Evolutionary conservation across 2,329 filamentous ascomycete genomes (phyloP).

Genomic region (Diaporthe caulivora): DNA sequence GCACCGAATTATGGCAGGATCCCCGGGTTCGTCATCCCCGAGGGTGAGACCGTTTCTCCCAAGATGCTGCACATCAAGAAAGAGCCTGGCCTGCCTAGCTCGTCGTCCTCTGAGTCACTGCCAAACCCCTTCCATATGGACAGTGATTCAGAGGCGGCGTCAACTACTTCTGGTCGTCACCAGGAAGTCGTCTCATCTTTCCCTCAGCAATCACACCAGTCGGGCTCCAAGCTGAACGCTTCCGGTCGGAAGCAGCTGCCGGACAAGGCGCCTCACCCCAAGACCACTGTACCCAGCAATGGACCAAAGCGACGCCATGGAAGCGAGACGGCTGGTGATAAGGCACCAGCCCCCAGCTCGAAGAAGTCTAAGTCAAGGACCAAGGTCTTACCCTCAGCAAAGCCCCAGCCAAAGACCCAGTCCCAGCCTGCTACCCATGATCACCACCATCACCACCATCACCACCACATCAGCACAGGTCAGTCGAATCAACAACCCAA

Average conservation of each 20-base stretch:
- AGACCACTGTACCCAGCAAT: not conserved
- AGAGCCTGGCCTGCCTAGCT: not conserved
- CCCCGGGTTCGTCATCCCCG: not conserved
- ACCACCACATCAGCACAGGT: too few species aligned
- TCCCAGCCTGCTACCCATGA: not conserved
- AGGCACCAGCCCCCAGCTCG: not conserved
- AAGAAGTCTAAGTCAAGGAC: conserved; percentile 16
- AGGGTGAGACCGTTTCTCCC: conserved; percentile 6
- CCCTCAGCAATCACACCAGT: not conserved
- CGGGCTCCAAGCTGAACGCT: not conserved
- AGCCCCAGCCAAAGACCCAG: not conserved
- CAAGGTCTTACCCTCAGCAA: not conserved
- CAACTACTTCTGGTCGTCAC: not conserved
- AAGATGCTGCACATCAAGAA: conserved; percentile 22
- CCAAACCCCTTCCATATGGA: conserved; percentile 10
- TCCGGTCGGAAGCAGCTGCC: conserved; percentile 27
- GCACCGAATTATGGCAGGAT: not conserved
- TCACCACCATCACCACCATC: not conserved
- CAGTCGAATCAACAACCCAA: not conserved
- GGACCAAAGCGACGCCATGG: conserved; percentile 15
- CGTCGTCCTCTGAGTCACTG: conserved; percentile 26
- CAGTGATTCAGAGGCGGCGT: not conserved
- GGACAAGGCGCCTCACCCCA: conserved; percentile 22
- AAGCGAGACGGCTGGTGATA: not conserved
- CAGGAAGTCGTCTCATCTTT: not conserved